These are phyloP conservation scores for Fusarium nelsonii DNA, from an alignment of 2,329 filamentous ascomycete species.

Conservation along the genomic window DNA sequence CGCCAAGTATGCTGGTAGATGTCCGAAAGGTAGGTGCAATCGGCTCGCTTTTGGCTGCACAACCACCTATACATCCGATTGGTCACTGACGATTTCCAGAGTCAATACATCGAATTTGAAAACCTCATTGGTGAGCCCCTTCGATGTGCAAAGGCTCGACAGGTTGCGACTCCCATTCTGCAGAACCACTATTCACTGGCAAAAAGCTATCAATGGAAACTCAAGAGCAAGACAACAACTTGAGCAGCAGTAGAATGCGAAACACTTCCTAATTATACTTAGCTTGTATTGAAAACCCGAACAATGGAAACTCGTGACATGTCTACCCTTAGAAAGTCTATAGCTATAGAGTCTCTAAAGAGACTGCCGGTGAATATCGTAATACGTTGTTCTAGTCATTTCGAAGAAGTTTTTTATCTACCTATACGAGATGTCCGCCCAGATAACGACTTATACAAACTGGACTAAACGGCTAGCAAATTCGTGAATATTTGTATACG, in stretches of 20 bases:
- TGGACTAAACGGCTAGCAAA: not conserved
- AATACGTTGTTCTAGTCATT: not conserved
- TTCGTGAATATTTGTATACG: not conserved
- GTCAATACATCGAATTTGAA: constrained; percentile 46
- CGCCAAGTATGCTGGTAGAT: constrained; percentile 45
- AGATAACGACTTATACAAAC: not conserved
- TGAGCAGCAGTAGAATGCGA: not conserved
- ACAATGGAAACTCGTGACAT: not conserved
- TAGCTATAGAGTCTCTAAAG: not conserved
- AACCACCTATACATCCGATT: too few relatives aligned
- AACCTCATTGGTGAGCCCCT: constrained; percentile 46
- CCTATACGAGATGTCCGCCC: not conserved
- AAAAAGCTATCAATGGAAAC: constrained; percentile 44
- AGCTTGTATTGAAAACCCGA: not conserved
- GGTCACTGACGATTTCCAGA: constrained; percentile 29
- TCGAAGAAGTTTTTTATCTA: not conserved
- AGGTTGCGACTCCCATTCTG: constrained; percentile 34
- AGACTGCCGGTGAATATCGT: not conserved
- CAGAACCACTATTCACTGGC: constrained; percentile 40
- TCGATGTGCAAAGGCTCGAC: constrained; percentile 35
- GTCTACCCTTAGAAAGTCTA: not conserved
- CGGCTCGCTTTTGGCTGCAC: not conserved
- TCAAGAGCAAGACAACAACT: constrained; percentile 17
- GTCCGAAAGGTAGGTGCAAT: constrained; percentile 36
- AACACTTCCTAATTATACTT: not conserved